A percentile compares a stretch with the other conserved stretches of the same genome.
Evolutionary conservation across 2,329 filamentous ascomycete species (phyloP).

Genomic region (Aspergillus proliferans): DNA sequence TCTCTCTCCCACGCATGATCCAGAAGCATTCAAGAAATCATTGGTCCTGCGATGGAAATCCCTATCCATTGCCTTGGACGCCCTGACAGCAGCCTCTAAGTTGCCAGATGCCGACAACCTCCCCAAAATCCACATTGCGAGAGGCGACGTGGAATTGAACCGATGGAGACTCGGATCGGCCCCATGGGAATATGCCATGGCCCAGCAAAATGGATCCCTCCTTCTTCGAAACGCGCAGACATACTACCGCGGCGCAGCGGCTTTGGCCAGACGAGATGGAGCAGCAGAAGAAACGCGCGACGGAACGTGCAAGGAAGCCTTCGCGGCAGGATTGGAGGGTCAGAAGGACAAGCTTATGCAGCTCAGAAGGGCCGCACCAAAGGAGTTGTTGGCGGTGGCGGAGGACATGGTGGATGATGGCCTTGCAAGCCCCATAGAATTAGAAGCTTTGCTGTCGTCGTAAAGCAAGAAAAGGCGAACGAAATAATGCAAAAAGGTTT

Average conservation of each 20-base stretch:
- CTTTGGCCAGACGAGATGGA: slow-evolving; percentile 35
- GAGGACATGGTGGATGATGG: slow-evolving; percentile 51
- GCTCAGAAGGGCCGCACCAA: slow-evolving; percentile 27
- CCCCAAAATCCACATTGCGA: slow-evolving; percentile 48
- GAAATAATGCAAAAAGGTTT: neutral
- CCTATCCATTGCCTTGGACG: slow-evolving; percentile 46
- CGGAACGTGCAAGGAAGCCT: slow-evolving; percentile 43
- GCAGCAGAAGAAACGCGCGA: slow-evolving; percentile 38
- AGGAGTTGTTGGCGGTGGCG: slow-evolving; percentile 38
- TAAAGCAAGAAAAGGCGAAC: neutral
- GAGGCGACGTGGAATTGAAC: slow-evolving; percentile 52
- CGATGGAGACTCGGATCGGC: slow-evolving; percentile 47
- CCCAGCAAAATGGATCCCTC: slow-evolving; percentile 40
- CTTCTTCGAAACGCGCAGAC: slow-evolving; percentile 52
- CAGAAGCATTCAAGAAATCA: slow-evolving; percentile 24
- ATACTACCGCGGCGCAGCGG: slow-evolving; percentile 51
- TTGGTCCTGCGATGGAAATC: slow-evolving; percentile 46
- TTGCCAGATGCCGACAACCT: slow-evolving; percentile 46
- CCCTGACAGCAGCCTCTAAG: slow-evolving; percentile 47
- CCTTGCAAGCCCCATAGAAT: slow-evolving; percentile 33
- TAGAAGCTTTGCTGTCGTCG: slow-evolving; percentile 27
- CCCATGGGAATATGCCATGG: slow-evolving; percentile 38
- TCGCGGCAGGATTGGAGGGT: slow-evolving; percentile 42
- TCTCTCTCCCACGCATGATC: slow-evolving; percentile 20
- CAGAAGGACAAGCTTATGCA: slow-evolving; percentile 35